Base-by-base conservation (phyloP, 108 stramenopile genomes). In the Cyclostephanos tholiformis region DNA sequence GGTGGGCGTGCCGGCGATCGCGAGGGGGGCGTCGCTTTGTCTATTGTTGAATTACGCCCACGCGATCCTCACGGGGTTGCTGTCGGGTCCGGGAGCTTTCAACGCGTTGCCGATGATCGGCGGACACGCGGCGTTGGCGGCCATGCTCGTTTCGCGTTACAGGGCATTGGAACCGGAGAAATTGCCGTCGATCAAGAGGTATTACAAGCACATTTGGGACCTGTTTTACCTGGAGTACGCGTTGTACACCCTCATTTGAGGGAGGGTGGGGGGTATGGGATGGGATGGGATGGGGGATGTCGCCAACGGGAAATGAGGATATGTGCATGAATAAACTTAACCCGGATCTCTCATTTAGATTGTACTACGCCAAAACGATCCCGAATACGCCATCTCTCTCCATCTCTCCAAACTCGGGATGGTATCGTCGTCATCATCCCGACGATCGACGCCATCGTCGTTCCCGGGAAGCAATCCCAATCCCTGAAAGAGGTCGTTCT, bases 171-270 rank as follows among this genome's bases (percentile, higher is more conserved):
- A 96, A 32, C 87, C 97, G 4, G 87, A 96, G 26, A 85, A 90
- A 49, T 83, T 89, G 72, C 48, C 71, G 2, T 93, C 90, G 39
- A 83, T 97, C 71, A 97, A 98, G 85, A 75, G 39, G 50, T 97
- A 91, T 82, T 98, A 98, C 92, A 95, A 94, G 74, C 85, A 92
- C 55, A 96, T 98, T 68, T 98, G 98, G 98, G 96, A 98, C 79
- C 74, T 97, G 30, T 98, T 98, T 59, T 98, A 98, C 82, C 75
- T 94, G 65, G 97, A 98, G 65, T 98, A 98, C 75, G 82, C 72
- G 12, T 84, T 98, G 30, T 98, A 98, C 79, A 92, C 95, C 22
- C 84, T 98, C 43, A 97, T 98, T 70, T 98, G 91, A 83, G 71
- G 22, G 19, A 11, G 55, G 41, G 14, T 38, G 25, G 55, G 68